Percentiles rank a stretch among this genome's conserved stretches.
Conservation (phyloP, 495 filamentous ascomycete species). For the Aspergillus taichungensis region DNA sequence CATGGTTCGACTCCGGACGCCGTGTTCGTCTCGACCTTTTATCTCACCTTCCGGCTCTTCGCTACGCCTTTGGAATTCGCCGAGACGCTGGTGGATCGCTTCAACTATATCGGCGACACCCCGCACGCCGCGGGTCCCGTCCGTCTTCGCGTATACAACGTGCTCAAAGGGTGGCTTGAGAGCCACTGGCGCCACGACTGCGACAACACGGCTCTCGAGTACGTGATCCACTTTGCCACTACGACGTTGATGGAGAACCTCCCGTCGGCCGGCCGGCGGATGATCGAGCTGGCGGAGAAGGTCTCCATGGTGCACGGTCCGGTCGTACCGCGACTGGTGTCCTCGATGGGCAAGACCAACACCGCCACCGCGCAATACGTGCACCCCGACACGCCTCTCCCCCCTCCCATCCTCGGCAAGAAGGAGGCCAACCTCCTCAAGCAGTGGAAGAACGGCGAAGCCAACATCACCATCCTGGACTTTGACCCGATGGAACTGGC, state of each 20-base stretch:
- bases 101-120: slow-evolving; percentile 80
- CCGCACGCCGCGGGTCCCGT: slow-evolving; percentile 67
- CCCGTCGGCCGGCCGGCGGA: slow-evolving; percentile 67
- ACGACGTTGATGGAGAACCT: slow-evolving; percentile 56
- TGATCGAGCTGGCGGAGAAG: slow-evolving; percentile 71
- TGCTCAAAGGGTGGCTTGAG: slow-evolving; percentile 96
- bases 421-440: slow-evolving; percentile 66
- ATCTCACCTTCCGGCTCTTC: slow-evolving; percentile 94
- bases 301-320: slow-evolving; percentile 68
- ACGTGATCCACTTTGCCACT: slow-evolving; percentile 72
- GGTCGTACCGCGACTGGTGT: slow-evolving; percentile 77
- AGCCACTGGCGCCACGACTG: slow-evolving; percentile 83
- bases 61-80: slow-evolving; percentile 74
- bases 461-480: slow-evolving; percentile 68
- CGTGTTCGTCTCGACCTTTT: slow-evolving; percentile 90
- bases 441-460: slow-evolving; percentile 64
- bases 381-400: slow-evolving; percentile 61
- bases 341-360: slow-evolving; percentile 80
- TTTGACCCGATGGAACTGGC: slow-evolving; percentile 91
- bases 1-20: slow-evolving; percentile 90
- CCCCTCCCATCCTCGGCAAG: slow-evolving; percentile 60
- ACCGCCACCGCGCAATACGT: slow-evolving; percentile 60
- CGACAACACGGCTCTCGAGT: slow-evolving; percentile 63
- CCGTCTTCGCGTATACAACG: slow-evolving; percentile 86
- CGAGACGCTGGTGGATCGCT: slow-evolving; percentile 74